These are phyloP conservation scores for Botrytis porri DNA, from an alignment of 2,329 filamentous ascomycete species.

Conservation along the genomic window DNA sequence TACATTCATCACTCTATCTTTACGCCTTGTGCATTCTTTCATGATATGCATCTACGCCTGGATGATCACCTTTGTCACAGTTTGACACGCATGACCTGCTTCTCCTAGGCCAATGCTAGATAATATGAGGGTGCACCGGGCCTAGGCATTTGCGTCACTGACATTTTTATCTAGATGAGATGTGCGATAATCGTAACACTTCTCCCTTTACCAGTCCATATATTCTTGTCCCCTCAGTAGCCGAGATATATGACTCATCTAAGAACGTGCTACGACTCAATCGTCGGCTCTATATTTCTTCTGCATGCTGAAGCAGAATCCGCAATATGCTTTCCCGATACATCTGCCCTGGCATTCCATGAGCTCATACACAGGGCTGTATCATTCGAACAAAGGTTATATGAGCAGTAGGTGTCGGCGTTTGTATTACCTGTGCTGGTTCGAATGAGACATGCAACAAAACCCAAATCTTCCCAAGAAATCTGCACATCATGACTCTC, in stretches of 20 bases:
- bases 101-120: neutral
- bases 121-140: neutral
- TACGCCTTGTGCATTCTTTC: neutral
- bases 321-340: neutral
- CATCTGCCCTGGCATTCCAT: neutral
- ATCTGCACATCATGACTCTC: neutral
- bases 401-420: neutral
- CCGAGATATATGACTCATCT: neutral
- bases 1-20: neutral
- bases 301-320: neutral
- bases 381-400: neutral
- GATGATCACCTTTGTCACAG: neutral
- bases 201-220: neutral
- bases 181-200: constrained; percentile 10
- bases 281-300: neutral
- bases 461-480: neutral
- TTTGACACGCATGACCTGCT: neutral
- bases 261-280: neutral
- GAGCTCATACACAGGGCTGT: neutral
- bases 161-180: neutral
- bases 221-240: neutral
- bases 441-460: constrained; percentile 14
- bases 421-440: constrained; percentile 3
- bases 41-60: neutral
- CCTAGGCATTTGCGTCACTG: no score